phyloP scores from a whole-genome alignment of 2,329 filamentous ascomycete species.

The Penicillium expansum region DNA sequence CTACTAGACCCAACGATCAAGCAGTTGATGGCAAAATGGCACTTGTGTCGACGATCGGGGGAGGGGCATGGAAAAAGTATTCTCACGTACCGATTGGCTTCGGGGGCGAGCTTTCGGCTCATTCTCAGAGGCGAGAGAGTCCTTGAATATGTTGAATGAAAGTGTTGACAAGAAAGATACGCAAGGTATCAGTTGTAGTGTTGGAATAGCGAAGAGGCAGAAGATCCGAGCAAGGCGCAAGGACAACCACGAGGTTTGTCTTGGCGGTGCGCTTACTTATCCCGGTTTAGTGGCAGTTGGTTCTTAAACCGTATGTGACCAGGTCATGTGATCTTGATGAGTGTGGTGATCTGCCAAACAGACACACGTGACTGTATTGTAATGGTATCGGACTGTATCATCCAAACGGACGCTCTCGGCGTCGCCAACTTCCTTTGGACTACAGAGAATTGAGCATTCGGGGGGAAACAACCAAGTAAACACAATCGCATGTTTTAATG shows the following conservation, averaged over 20 bases:
- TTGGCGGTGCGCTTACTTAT: conserved; percentile 22
- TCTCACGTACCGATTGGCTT: conserved; percentile 87
- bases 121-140: conserved; percentile 35
- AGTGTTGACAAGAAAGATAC: conserved; percentile 25
- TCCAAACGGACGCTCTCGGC: conserved; percentile 2
- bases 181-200: conserved; percentile 23
- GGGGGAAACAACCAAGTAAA: neutral
- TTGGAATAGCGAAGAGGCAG: conserved; percentile 22
- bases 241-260: conserved; percentile 28
- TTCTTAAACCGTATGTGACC: conserved; percentile 3
- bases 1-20: neutral
- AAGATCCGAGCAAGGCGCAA: conserved; percentile 24
- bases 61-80: conserved; percentile 31
- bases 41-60: conserved; percentile 13
- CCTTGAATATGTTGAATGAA: conserved; percentile 19
- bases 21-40: conserved; percentile 10
- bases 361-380: conserved; percentile 4
- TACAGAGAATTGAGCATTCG: conserved; percentile 1
- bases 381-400: conserved; percentile 3
- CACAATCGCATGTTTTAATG: neutral
- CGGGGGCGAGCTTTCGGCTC: conserved; percentile 83
- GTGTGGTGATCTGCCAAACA: neutral
- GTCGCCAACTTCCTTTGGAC: conserved; percentile 4
- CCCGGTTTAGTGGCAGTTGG: conserved; percentile 14
- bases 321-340: neutral